These are phyloP conservation scores for Echinochloa phyllopogon DNA, from an alignment of 176 grass and related monocot genomes.

Conservation along the genomic window DNA sequence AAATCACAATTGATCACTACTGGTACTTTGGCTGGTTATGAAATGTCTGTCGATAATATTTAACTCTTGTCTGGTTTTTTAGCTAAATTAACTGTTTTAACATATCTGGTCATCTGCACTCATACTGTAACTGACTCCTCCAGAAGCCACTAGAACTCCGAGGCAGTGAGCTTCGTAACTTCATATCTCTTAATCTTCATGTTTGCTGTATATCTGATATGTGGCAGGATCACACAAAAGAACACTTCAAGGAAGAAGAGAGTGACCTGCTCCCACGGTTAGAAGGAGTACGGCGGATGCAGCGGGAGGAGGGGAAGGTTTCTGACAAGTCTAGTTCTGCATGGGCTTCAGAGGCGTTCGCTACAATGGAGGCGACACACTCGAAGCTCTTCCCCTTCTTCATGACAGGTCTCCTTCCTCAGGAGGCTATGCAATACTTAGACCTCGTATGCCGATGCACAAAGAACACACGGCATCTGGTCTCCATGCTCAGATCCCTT, in stretches of 20 bases:
- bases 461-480: slow-evolving; percentile 55
- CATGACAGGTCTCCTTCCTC: slow-evolving; percentile 86
- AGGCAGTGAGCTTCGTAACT: not conserved
- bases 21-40: not conserved
- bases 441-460: slow-evolving; percentile 71
- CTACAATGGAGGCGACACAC: slow-evolving; percentile 78
- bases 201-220: slow-evolving; percentile 23
- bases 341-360: slow-evolving; percentile 61
- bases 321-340: slow-evolving; percentile 59
- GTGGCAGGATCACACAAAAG: slow-evolving; percentile 76
- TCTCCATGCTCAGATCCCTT: slow-evolving; percentile 71
- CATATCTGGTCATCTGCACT: not conserved
- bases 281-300: slow-evolving; percentile 63
- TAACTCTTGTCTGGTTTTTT: not conserved
- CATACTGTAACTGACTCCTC: not conserved
- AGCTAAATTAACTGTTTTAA: not conserved
- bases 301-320: slow-evolving; percentile 62
- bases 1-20: slow-evolving; percentile 1
- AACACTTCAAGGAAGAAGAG: slow-evolving; percentile 96
- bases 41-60: not conserved
- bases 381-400: slow-evolving; percentile 90
- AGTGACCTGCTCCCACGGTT: slow-evolving; percentile 73
- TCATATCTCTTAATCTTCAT: not conserved
- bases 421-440: slow-evolving; percentile 88
- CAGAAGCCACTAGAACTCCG: not conserved